These are phyloP conservation scores for Citrullus colocynthis DNA, from an alignment of 306 rosid species.

Conservation along the genomic window DNA sequence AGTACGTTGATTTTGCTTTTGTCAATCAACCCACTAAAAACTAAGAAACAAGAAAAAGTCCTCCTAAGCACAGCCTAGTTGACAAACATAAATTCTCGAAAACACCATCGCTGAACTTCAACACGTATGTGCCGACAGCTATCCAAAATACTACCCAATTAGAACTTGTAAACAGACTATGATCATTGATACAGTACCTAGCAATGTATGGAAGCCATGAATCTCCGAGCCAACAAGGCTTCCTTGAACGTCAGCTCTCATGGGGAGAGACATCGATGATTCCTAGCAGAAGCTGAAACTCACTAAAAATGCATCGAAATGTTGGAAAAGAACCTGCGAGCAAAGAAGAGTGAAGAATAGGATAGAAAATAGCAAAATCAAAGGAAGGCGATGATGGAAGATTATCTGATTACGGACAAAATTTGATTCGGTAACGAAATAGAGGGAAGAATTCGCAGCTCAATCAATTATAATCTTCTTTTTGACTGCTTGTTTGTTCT, in stretches of 20 bases:
- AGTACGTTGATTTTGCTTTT: neutral
- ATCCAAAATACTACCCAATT: neutral
- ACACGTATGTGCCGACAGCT: neutral
- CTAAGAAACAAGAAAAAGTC: neutral
- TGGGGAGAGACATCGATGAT: constrained; percentile 24
- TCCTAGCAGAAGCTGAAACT: constrained; percentile 8
- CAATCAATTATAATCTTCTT: neutral
- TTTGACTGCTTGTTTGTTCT: neutral
- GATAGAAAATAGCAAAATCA: neutral
- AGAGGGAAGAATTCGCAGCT: neutral
- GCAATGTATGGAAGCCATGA: constrained; percentile 88
- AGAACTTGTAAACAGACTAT: neutral
- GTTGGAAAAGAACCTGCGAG: neutral
- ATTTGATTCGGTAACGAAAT: neutral
- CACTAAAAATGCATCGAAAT: constrained; percentile 2
- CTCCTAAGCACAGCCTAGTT: neutral
- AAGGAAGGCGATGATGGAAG: neutral
- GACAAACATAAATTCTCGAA: neutral
- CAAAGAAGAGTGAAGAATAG: neutral
- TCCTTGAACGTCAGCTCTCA: constrained; percentile 26
- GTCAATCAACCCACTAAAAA: neutral
- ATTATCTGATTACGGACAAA: neutral
- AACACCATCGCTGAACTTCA: neutral
- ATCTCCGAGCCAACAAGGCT: constrained; percentile 58
- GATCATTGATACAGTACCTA: constrained; percentile 29